Evolutionary conservation across 208 protist genomes (phyloP).

Genomic region (Acanthamoeba sp.): DNA sequence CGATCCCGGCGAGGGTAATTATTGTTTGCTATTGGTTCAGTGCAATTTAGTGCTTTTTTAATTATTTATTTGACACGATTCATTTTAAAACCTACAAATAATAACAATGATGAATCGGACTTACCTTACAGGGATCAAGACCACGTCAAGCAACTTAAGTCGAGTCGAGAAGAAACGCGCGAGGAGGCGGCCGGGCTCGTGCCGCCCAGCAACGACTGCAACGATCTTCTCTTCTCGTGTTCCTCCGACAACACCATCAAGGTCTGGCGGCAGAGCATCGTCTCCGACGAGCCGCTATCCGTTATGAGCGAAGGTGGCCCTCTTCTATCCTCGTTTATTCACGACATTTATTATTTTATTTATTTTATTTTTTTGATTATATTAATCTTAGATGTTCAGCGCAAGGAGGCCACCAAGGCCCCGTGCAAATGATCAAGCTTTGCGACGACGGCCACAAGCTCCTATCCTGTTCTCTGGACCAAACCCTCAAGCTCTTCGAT

Average conservation of each 20-base stretch:
- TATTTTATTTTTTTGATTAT: neutral
- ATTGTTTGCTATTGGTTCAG: neutral
- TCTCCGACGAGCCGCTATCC: neutral
- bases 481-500: slow-evolving; percentile 55
- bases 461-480: slow-evolving; percentile 13
- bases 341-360: neutral
- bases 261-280: slow-evolving; percentile 24
- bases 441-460: slow-evolving; percentile 30
- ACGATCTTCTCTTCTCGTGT: slow-evolving; percentile 47
- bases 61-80: too few relatives aligned
- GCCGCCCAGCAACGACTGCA: neutral
- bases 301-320: neutral
- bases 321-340: neutral
- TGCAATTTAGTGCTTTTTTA: too few relatives aligned
- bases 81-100: too few relatives aligned
- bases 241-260: slow-evolving; percentile 66
- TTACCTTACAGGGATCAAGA: neutral
- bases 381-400: neutral
- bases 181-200: neutral
- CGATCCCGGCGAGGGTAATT: neutral
- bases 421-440: slow-evolving; percentile 38
- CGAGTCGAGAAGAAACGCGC: neutral
- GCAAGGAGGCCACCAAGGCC: slow-evolving; percentile 21
- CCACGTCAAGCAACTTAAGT: neutral
- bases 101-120: too few relatives aligned